Evolutionary conservation across 2,329 filamentous ascomycete species (phyloP).

Genomic region (Lecanoromycetidae sp.): DNA sequence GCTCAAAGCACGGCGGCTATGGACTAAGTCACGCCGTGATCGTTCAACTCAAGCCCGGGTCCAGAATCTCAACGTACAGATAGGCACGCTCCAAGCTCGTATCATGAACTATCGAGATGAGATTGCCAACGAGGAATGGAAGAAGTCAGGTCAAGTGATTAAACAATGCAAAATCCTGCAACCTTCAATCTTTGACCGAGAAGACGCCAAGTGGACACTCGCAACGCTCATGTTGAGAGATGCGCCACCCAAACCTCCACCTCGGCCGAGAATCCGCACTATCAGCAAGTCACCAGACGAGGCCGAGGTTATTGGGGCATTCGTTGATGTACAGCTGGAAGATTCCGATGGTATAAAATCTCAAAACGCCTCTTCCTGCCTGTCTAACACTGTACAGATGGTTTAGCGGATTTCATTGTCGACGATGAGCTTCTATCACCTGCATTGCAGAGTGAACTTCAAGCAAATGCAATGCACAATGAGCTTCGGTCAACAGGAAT

Average conservation of each 20-base stretch:
- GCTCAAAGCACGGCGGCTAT: constrained; percentile 47
- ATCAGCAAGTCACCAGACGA: no score
- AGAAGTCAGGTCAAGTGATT: constrained; percentile 40
- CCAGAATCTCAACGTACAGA: constrained; percentile 30
- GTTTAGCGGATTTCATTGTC: constrained; percentile 40
- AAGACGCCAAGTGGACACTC: constrained; percentile 34
- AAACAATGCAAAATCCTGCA: constrained; percentile 50
- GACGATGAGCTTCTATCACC: no score
- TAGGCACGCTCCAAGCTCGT: constrained; percentile 37
- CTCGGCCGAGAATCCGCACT: neutral
- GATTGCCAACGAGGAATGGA: constrained; percentile 44
- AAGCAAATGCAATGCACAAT: no score
- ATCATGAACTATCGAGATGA: constrained; percentile 44
- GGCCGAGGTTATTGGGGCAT: no score
- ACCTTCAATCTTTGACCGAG: constrained; percentile 49
- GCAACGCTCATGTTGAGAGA: constrained; percentile 28
- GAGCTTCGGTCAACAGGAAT: no score
- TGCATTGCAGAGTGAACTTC: no score
- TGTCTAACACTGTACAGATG: no score
- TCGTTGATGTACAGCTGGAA: constrained; percentile 22
- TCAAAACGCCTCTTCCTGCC: constrained; percentile 16
- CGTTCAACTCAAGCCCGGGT: constrained; percentile 34
- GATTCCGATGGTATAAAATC: constrained; percentile 38
- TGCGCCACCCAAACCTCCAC: constrained; percentile 23
- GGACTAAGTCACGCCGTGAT: constrained; percentile 43